Base-by-base conservation (phyloP, 441 rosid species). In the Mallotus japonicus region DNA sequence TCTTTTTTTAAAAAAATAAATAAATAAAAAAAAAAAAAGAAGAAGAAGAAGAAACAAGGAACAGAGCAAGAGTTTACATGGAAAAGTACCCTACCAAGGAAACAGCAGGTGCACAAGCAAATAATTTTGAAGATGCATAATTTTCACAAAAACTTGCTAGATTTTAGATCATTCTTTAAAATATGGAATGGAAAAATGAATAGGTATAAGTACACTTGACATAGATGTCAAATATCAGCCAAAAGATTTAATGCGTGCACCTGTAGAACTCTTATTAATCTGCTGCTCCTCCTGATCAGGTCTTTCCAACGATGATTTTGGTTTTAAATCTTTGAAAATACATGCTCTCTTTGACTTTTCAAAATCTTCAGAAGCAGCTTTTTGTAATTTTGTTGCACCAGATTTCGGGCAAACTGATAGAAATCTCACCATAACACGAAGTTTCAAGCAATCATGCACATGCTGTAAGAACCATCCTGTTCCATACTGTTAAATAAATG, bases 391-490 rank as follows among this genome's bases (percentile, higher is more conserved):
- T 78, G 89, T 87, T 32, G 90, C 94, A 66, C 94, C 97, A 20
- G 87, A 12, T 77, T 83, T 83, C 12, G 97, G 96, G 78, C 80
- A 96, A 47, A 90, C 83, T 68, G 96, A 87, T 75, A 96, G 81
- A 82, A 90, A 93, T 83, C 90, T 87, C 81, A 92, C 79, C 85
- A 90, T 87, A 49, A 92, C 87, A 64, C 95, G 88, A 71, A 83
- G 86, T 80, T 97, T 89, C 73, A 93, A 81, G 79, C 89, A 84
- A 75, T 90, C 97, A 77, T 90, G 90, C 79, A 86, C 73, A 51
- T 85, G 78, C 67, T 79, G 90, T 7, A 85, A 85, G 83, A 96
- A 93, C 99, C 99, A 96, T 77, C 99, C 97, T 66, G 95, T 85
- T 89, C 80, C 88, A 75, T 82, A 83, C 98, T 93, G 83, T 76